These are phyloP conservation scores for Diutina scorzettiae DNA, from an alignment of 1,139 yeast species.

Conservation along the genomic window DNA sequence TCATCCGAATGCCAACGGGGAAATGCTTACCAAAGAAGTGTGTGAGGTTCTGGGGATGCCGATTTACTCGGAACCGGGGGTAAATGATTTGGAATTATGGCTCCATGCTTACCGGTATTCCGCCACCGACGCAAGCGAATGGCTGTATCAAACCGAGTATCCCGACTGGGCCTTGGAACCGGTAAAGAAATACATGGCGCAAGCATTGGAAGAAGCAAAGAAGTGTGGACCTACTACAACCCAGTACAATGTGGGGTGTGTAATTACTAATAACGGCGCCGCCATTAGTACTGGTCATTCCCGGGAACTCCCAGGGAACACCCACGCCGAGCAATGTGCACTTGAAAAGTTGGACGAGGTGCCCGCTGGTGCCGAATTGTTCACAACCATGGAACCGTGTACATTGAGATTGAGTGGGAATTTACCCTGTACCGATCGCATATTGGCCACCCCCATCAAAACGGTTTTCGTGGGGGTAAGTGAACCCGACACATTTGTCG, in stretches of 20 bases:
- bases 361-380: slow-evolving; percentile 72
- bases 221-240: slow-evolving; percentile 77
- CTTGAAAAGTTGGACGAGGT: slow-evolving; percentile 58
- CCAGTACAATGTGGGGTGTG: slow-evolving; percentile 92
- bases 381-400: slow-evolving; percentile 98
- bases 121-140: slow-evolving; percentile 34
- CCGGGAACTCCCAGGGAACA: slow-evolving; percentile 86
- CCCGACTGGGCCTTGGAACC: slow-evolving; percentile 80
- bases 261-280: slow-evolving; percentile 44
- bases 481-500: slow-evolving; percentile 84
- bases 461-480: slow-evolving; percentile 85
- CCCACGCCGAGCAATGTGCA: slow-evolving; percentile 97
- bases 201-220: slow-evolving; percentile 66
- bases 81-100: slow-evolving; percentile 78
- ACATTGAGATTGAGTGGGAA: slow-evolving; percentile 84
- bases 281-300: slow-evolving; percentile 76
- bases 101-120: slow-evolving; percentile 77
- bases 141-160: slow-evolving; percentile 70
- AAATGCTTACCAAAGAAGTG: slow-evolving; percentile 38
- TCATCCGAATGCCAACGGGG: slow-evolving; percentile 48
- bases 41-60: slow-evolving; percentile 67
- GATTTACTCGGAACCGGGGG: slow-evolving; percentile 78
- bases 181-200: slow-evolving; percentile 41
- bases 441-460: slow-evolving; percentile 42
- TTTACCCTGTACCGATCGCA: slow-evolving; percentile 75